phyloP scores from a whole-genome alignment of 805 yeast species.

The Wickerhamomyces subpelliculosus region DNA sequence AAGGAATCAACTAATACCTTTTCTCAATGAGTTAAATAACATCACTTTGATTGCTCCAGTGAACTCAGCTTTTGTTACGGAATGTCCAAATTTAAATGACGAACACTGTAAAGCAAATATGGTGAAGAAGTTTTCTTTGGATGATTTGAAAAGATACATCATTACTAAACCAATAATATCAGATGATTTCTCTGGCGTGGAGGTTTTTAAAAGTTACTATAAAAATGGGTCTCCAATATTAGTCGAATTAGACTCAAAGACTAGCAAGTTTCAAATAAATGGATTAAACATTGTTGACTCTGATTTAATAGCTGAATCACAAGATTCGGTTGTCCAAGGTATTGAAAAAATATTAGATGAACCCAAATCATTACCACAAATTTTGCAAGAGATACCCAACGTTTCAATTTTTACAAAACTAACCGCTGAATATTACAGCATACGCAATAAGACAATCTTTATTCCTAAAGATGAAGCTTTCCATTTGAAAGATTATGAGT shows the following conservation, averaged over 20 bases:
- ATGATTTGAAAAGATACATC: constrained; percentile 26
- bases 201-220: constrained; percentile 9
- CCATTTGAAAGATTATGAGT: constrained; percentile 34
- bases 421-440: constrained; percentile 9
- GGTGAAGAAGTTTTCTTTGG: background rate
- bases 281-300: constrained; percentile 45
- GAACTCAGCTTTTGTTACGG: constrained; percentile 59
- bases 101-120: background rate
- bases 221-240: constrained; percentile 25
- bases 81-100: background rate
- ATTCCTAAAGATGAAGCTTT: constrained; percentile 38
- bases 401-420: background rate
- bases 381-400: background rate
- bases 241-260: constrained; percentile 7
- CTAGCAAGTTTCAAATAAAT: constrained; percentile 28
- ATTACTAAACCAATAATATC: constrained; percentile 26
- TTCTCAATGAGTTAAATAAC: constrained; percentile 49
- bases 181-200: constrained; percentile 23
- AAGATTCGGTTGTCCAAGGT: constrained; percentile 63
- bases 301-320: constrained; percentile 53
- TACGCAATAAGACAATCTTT: constrained; percentile 39
- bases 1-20: constrained; percentile 53
- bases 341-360: constrained; percentile 38
- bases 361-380: constrained; percentile 29
- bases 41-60: constrained; percentile 77